Evolutionary conservation across 1,284 basidiomycete genomes (phyloP), one percentile per base, ranked within the genome.

Genomic region (Mycena sp.): DNA sequence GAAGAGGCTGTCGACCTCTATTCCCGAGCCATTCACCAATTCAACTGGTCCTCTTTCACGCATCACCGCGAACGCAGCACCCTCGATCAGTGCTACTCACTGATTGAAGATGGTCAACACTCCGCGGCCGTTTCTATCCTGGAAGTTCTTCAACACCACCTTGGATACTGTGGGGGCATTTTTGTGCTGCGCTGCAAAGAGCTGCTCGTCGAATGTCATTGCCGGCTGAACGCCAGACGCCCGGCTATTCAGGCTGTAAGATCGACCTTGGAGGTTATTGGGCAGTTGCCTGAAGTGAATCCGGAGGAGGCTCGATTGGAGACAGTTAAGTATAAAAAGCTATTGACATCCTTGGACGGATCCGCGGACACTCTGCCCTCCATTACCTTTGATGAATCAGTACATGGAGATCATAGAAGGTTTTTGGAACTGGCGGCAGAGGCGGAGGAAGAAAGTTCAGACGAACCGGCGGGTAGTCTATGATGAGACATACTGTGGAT

Each of bases 41-140:
- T 56, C 23, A 56, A 56, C 3, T 11, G 29, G 29, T 56, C 30
- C 6, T 9, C 7, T 19, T 56, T 56, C 53, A 56, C 53, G 21
- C 43, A 56, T 46, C 53, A 56, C 53, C 53, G 43, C 30, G 53
- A 56, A 43, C 53, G 53, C 17, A 43, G 19, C 7, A 56, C 53
- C 1, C 53, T 56, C 43, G 53, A 56, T 37, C 44, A 45, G 53
- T 46, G 53, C n/a, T 56, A 56, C 44, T 56, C 53, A 7, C 43
- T 56, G 41, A 37, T 56, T 19, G 53, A 56, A 43, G 53, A 56
- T 16, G 23, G 30, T 35, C 32, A 21, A 35, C 45, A 56, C 32
- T 17, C 43, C n/a, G 53, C 44, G 37, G 53, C 53, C 17, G 19
- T 56, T 21, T 2, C 53, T 26, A 45, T 45, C 30, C 53, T 56